A percentile compares a stretch with the other conserved stretches of the same genome.
These are phyloP conservation scores for Verbascum thapsus DNA, from an alignment of 257 asterid genomes.

Conservation along the genomic window DNA sequence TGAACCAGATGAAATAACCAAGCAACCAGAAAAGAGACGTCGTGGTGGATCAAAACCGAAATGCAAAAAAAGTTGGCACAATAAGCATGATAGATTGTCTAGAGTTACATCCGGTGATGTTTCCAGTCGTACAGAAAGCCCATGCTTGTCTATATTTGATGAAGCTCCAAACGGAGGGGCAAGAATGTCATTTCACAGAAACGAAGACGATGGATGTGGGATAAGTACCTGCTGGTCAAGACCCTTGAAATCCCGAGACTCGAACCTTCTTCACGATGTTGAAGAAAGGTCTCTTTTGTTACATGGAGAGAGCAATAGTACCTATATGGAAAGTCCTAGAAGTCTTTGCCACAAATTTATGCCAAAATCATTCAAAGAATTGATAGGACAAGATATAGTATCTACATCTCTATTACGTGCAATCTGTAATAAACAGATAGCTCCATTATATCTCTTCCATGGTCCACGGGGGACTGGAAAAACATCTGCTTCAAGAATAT, in stretches of 20 bases:
- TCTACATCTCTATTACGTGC: constrained; percentile 61
- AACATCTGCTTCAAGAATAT: constrained; percentile 77
- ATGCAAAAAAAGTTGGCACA: constrained; percentile 29
- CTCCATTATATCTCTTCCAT: constrained; percentile 67
- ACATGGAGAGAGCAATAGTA: constrained; percentile 31
- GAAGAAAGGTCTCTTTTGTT: constrained; percentile 65
- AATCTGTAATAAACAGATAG: constrained; percentile 49
- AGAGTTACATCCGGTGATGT: constrained; percentile 43
- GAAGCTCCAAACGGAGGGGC: constrained; percentile 40
- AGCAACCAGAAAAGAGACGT: constrained; percentile 31
- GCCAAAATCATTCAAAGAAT: constrained; percentile 74
- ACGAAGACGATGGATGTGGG: constrained; percentile 68
- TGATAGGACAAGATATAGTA: constrained; percentile 72
- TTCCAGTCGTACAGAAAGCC: constrained; percentile 49
- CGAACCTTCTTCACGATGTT: constrained; percentile 36
- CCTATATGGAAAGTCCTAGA: constrained; percentile 56
- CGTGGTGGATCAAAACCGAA: constrained; percentile 33
- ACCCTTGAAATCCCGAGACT: constrained; percentile 49
- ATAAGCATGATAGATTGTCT: constrained; percentile 37
- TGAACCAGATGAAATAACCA: constrained; percentile 46
- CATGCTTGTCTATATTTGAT: constrained; percentile 37
- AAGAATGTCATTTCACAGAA: constrained; percentile 37
- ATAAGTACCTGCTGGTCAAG: constrained; percentile 78
- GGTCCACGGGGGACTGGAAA: constrained; percentile 96
- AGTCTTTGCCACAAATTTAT: constrained; percentile 61